Conservation (phyloP, 2,329 filamentous ascomycete genomes). For the Domatiomyces globalis region DNA sequence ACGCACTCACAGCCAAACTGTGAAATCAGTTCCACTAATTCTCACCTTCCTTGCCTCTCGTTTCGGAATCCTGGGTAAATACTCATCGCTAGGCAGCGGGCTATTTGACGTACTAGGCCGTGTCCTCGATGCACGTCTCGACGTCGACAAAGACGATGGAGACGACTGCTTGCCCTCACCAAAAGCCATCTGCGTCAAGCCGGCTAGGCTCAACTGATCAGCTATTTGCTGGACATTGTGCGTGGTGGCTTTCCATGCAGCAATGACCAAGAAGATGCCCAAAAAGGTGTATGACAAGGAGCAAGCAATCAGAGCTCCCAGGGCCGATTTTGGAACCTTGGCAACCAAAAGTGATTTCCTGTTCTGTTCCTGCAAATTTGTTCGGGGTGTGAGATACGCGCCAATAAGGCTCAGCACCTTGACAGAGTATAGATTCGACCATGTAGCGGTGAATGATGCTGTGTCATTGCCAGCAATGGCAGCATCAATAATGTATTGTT, state of each 20-base stretch:
- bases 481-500: constrained; percentile 9
- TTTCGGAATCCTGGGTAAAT: background rate
- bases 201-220: constrained; percentile 6
- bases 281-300: constrained; percentile 12
- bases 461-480: constrained; percentile 7
- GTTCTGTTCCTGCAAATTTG: constrained; percentile 10
- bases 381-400: constrained; percentile 9
- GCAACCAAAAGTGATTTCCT: constrained; percentile 12
- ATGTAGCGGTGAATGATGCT: constrained; percentile 3
- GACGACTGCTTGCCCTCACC: constrained; percentile 2
- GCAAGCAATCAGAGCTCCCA: constrained; percentile 11
- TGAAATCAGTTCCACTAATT: background rate
- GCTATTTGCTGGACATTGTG: constrained; percentile 5
- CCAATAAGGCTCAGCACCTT: constrained; percentile 14
- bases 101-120: background rate
- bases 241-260: constrained; percentile 3
- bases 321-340: constrained; percentile 13
- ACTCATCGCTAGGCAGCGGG: background rate
- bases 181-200: constrained; percentile 8
- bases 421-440: constrained; percentile 6
- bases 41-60: background rate
- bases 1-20: background rate
- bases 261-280: constrained; percentile 6
- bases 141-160: background rate
- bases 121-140: background rate